Conservation (phyloP, 345 rosid species). For the Clarkia xantiana region DNA sequence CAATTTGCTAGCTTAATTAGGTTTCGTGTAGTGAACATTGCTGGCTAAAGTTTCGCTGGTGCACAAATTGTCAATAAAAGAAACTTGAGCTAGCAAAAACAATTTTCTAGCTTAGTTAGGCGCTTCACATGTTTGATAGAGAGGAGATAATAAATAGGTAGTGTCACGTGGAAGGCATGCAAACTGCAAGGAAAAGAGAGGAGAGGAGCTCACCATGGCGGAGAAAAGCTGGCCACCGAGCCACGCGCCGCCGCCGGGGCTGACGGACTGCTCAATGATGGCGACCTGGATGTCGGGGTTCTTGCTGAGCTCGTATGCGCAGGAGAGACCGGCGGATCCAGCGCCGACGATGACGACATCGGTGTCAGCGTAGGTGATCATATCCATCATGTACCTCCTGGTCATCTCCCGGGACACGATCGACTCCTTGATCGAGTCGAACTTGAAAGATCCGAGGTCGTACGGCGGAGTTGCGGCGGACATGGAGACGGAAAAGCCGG, state of each 20-base stretch:
- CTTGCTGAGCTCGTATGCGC: slow-evolving; percentile 40
- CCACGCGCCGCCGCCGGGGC: slow-evolving; percentile 59
- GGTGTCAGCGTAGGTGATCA: slow-evolving; percentile 31
- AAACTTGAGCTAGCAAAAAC: no score
- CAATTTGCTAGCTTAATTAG: no score
- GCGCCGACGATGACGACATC: slow-evolving; percentile 34
- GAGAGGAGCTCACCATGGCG: slow-evolving; percentile 19
- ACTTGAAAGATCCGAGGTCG: slow-evolving; percentile 20
- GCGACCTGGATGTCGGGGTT: slow-evolving; percentile 26
- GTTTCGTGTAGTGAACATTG: no score
- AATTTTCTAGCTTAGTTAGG: no score
- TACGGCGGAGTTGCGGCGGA: slow-evolving; percentile 13
- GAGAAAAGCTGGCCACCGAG: slow-evolving; percentile 54
- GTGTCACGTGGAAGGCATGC: no score
- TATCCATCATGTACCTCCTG: slow-evolving; percentile 30
- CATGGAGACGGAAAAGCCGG: slow-evolving; percentile 11
- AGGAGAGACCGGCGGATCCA: slow-evolving; percentile 30
- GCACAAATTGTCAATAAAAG: no score
- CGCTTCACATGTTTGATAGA: no score
- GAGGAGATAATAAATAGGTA: no score
- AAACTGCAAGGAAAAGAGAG: not conserved
- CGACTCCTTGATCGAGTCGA: slow-evolving; percentile 30
- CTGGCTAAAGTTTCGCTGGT: no score
- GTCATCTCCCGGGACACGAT: slow-evolving; percentile 30
- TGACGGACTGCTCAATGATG: slow-evolving; percentile 41